phyloP scores from a whole-genome alignment of 768 basidiomycete species.

The Mycena floridula region DNA sequence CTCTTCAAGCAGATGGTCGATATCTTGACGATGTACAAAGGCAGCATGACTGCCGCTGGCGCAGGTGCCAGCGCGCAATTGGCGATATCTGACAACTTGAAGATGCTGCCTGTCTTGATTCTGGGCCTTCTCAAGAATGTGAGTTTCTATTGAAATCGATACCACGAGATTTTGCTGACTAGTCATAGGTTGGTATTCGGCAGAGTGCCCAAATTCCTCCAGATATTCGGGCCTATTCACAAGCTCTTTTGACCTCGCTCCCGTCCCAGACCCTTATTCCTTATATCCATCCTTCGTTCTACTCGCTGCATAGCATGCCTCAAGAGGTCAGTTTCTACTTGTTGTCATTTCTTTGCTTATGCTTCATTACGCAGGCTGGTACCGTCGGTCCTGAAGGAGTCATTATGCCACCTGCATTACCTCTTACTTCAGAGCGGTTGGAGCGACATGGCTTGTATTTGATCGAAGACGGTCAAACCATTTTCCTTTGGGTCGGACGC shows the following conservation, averaged over 20 bases:
- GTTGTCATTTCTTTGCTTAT: background rate
- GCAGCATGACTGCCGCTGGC: conserved; percentile 91
- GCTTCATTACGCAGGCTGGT: conserved; percentile 53
- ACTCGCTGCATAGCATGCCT: conserved; percentile 94
- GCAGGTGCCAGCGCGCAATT: conserved; percentile 92
- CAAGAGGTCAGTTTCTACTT: conserved; percentile 56
- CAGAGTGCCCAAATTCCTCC: conserved; percentile 97
- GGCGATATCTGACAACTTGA: conserved; percentile 88
- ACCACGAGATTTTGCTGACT: background rate
- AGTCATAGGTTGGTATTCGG: conserved; percentile 75
- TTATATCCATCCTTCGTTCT: conserved; percentile 93
- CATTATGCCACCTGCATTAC: conserved; percentile 81
- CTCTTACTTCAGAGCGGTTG: conserved; percentile 90
- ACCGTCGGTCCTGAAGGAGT: conserved; percentile 87
- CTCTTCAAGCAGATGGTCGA: conserved; percentile 80
- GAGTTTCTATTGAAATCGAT: conserved; percentile 15
- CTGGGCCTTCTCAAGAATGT: conserved; percentile 95
- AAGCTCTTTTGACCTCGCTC: conserved; percentile 83
- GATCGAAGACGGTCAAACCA: conserved; percentile 96
- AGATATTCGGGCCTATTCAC: conserved; percentile 93
- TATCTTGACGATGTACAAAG: conserved; percentile 84
- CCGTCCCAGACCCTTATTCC: conserved; percentile 90
- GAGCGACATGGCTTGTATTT: conserved; percentile 94
- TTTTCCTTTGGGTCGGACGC: conserved; percentile 98
- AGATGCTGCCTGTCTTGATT: conserved; percentile 86